phyloP scores from a whole-genome alignment of 1,284 basidiomycete species.

The Tilletiaria anomala region DNA sequence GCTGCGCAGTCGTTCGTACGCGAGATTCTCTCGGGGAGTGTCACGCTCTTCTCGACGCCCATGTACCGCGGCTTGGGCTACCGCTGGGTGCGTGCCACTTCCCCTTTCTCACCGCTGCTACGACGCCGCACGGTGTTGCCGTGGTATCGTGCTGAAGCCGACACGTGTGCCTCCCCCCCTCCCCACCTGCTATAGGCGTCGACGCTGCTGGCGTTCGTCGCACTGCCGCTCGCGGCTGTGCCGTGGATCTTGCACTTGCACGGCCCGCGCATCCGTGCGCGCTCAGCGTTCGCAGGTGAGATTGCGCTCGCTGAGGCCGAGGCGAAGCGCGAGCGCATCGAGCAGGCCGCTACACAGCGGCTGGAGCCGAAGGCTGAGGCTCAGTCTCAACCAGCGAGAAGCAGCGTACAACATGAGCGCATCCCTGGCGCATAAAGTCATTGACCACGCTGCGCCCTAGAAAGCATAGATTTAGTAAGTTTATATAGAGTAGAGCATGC shows the following conservation, averaged over 20 bases:
- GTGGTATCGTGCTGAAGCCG: too few species aligned
- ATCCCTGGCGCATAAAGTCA: too few species aligned
- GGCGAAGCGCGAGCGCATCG: not conserved
- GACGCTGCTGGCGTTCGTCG: conserved; percentile 20
- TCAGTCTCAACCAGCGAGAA: too few species aligned
- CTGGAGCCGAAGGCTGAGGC: conserved; percentile 1
- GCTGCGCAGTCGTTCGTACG: conserved; percentile 23
- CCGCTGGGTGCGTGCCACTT: conserved; percentile 4
- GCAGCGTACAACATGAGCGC: too few species aligned
- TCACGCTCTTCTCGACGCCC: conserved; percentile 16
- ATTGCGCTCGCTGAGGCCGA: conserved; percentile 13
- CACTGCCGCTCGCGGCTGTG: conserved; percentile 15
- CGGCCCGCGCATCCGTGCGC: conserved; percentile 16
- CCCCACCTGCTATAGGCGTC: too few species aligned
- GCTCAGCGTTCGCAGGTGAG: conserved; percentile 18
- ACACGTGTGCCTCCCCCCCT: too few species aligned
- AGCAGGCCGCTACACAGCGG: not conserved
- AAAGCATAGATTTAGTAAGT: too few species aligned
- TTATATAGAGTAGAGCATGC: too few species aligned
- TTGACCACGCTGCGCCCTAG: too few species aligned
- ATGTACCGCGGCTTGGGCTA: conserved; percentile 12
- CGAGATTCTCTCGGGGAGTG: conserved; percentile 14
- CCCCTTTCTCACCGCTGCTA: too few species aligned
- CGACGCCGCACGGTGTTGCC: too few species aligned
- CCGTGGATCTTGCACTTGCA: conserved; percentile 20